Base-by-base conservation (phyloP, 257 asterid genomes). In the Anisodus tanguticus region DNA sequence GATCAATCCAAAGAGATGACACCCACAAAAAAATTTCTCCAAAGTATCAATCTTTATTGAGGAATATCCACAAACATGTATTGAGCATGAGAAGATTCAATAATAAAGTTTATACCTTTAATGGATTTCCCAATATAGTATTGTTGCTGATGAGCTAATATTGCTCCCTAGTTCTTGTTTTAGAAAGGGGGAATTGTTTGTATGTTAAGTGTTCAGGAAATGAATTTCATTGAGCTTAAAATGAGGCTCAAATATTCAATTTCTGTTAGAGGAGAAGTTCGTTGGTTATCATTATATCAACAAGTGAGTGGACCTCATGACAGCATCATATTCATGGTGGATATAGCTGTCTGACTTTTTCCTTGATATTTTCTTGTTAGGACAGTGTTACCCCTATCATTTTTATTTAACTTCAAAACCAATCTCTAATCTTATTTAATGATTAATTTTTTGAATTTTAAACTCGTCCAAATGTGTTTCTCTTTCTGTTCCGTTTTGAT, bases 201-300 rank as follows among this genome's bases (percentile, higher is more conserved):
- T 41, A 64, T 43, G 78, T 64, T 39, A 59, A 37, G 7, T 74
- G 62, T 74, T 35, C 35, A 68, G 37, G 41, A 82, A 64, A 82
- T 82, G 67, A 51, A 63, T 31, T 31, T 31, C 35, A 82, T 51
- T 82, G 72, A 51, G 84, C 47, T 82, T 68, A 82, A 82, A 69
- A 82, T 66, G 84, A 82, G 84, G 22, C 84, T 66, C 84, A 82
- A 82, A 67, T 62, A 31, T 82, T 45, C 64, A 53, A 64, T 67
- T 82, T 35, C 79, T 57, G 77, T 67, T 64, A 51, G 39, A 35
- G 8, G 47, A 70, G 35, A 31, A 45, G 64, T 53, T 55, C 84
- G 84, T 82, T 82, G 79, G 84, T 64, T 82, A 82, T 82, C 79
- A 82, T 82, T 82, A 67, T 57, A 82, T 49, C 84, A 69, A n/a